Base-by-base conservation (phyloP, 2,329 filamentous ascomycete genomes). In the Sclerotinia borealis region DNA sequence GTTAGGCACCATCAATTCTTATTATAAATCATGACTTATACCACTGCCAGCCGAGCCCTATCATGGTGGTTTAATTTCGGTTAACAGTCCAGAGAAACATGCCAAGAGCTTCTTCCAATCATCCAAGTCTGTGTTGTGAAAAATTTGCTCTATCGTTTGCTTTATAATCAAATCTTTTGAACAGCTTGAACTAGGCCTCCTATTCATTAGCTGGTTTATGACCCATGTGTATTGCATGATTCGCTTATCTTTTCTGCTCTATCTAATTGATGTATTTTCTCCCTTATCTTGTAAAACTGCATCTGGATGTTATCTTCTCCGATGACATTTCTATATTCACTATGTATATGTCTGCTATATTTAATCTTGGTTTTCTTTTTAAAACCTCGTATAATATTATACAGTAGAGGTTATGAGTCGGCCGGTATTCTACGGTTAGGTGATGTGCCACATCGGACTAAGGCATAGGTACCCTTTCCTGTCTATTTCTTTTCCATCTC, bases 301-400 rank as follows among this genome's bases (percentile, higher is more conserved):
- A 36, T n/a, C 1, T 6, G 3, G 8, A 2, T 6, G n/a, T n/a
- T n/a, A n/a, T n/a, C n/a, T 15, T 22, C 7, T 31, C 2, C 2
- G 0, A 34, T 25, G 11, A n/a, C 5, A 34, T 34, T 1, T 1
- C 10, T 19, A 37, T 11, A 58, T 58, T 58, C 54, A 47, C 54
- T 45, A 17, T 34, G 8, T 6, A 3, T 19, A 13, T 58, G 10
- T 58, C 27, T 11, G n/a, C n/a, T 15, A 27, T 34, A 4, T 25
- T 22, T 17, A 45, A 56, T 25, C 0, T 56, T 45, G 11, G 2
- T 17, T 17, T 45, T 2, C 4, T 7, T 6, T 22, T 37, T 1
- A 52, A 11, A 8, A 25, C 25, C 7, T n/a, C n/a, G n/a, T n/a
- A n/a, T n/a, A 7, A 0, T 0, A 22, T 11, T 10, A 13, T 4